Base-by-base conservation (phyloP, 495 filamentous ascomycete species). In the Penicillium desertorum region DNA sequence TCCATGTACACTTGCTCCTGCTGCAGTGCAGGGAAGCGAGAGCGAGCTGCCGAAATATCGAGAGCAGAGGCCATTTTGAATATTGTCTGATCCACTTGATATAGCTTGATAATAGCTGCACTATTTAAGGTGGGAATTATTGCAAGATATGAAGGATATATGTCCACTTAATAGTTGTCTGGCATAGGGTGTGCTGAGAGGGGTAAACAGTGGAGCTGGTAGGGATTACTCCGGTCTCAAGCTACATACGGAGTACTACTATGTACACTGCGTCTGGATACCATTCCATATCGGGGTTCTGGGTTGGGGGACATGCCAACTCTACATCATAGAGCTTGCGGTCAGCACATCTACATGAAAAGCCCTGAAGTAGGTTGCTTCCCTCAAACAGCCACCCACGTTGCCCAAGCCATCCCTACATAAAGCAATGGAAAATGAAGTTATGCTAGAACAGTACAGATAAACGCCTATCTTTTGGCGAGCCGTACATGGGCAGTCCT, bases 1-100 rank as follows among this genome's bases (percentile, higher is more conserved):
- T 91, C 87, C 62, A 91, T 79, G 66, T 81, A 89, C 34, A 90
- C 76, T 62, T 90, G 87, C 37, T 83, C 72, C 58, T 84, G 77
- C 23, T 80, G 58, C 44, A 90, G 66, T 16, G 87, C 85, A 48
- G 87, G 86, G 78, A 92, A 91, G 23, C 76, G 72, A 46, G 77
- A 68, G 47, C 82, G 82, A n/a, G 80, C 81, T 14, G 68, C 63
- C 8, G 74, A 61, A 41, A 90, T 71, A 60, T 84, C 71, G 65
- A 89, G 80, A 32, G 54, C 42, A 48, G 58, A 45, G 6, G 56
- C 47, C 64, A 63, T 67, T 17, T 9, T 61, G 51, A 37, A 45
- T 11, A 12, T 29, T 3, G 39, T 22, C 29, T 20, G 11, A 36
- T 12, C 36, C 12, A 22, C 10, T 45, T 8, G 27, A 49, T 43